Evolutionary conservation across 495 filamentous ascomycete species (phyloP).

Genomic region (Pyronema domesticum): DNA sequence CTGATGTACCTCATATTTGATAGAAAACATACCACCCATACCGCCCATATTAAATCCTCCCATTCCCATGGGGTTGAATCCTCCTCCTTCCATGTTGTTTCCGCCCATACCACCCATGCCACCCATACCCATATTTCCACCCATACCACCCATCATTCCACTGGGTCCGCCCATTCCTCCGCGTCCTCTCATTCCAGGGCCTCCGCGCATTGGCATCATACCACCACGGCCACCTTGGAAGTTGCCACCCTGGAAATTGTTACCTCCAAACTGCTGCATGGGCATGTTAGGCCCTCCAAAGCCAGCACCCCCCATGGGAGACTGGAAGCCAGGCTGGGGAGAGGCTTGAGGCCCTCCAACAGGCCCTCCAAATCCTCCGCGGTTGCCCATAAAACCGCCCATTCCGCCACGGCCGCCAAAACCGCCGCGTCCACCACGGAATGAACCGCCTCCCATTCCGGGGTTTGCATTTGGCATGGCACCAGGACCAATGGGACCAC

Average conservation of each 20-base stretch:
- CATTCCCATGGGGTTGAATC: slow-evolving; percentile 25
- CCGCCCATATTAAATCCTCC: slow-evolving; percentile 24
- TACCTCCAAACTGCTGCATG: slow-evolving; percentile 38
- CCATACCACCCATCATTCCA: slow-evolving; percentile 38
- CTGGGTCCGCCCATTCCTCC: slow-evolving; percentile 38
- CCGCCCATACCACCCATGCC: slow-evolving; percentile 27
- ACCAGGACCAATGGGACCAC: slow-evolving; percentile 24
- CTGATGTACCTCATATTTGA: not conserved
- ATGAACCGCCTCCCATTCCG: slow-evolving; percentile 25
- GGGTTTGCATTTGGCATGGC: slow-evolving; percentile 22
- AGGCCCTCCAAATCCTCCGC: slow-evolving; percentile 33
- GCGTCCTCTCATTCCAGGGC: slow-evolving; percentile 46
- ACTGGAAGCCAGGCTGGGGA: slow-evolving; percentile 28
- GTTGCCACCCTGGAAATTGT: slow-evolving; percentile 35
- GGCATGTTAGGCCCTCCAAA: slow-evolving; percentile 38
- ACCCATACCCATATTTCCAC: slow-evolving; percentile 42
- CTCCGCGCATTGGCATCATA: slow-evolving; percentile 23
- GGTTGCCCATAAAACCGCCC: slow-evolving; percentile 35
- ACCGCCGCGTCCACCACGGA: slow-evolving; percentile 26
- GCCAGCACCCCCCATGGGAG: slow-evolving; percentile 40
- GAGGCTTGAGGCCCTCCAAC: slow-evolving; percentile 28
- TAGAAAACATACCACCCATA: slow-evolving; percentile 14
- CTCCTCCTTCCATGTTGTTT: slow-evolving; percentile 36
- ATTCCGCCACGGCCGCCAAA: slow-evolving; percentile 30
- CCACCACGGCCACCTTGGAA: slow-evolving; percentile 28